Percentiles rank a stretch among this genome's conserved stretches.
Evolutionary conservation across 2,329 filamentous ascomycete species (phyloP).

Genomic region (Aspergillus aculeatinus): DNA sequence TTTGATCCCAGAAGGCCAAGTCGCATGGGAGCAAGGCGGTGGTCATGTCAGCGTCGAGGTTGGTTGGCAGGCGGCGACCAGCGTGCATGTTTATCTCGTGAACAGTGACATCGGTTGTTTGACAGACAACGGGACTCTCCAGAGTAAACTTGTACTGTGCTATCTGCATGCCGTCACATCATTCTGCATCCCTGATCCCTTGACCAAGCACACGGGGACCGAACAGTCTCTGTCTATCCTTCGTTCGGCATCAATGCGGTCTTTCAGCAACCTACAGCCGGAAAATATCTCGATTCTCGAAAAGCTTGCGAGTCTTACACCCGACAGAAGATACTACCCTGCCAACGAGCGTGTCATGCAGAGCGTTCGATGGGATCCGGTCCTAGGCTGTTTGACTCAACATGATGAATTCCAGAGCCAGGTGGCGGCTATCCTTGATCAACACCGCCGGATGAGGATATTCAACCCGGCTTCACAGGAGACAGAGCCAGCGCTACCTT

Average conservation of each 20-base stretch:
- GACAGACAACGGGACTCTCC: constrained; percentile 50
- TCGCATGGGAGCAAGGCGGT: constrained; percentile 13
- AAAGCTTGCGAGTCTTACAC: constrained; percentile 45
- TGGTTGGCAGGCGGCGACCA: constrained; percentile 15
- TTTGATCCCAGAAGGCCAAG: constrained; percentile 41
- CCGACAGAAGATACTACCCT: constrained; percentile 47
- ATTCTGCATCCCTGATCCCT: constrained; percentile 32
- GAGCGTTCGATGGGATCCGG: constrained; percentile 43
- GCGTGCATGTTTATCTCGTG: constrained; percentile 49
- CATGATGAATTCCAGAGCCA: constrained; percentile 43
- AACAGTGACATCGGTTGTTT: constrained; percentile 53
- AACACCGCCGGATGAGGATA: constrained; percentile 29
- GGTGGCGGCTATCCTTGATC: constrained; percentile 39
- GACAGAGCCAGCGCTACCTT: constrained; percentile 2
- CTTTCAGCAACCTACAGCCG: constrained; percentile 44
- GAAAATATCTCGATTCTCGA: constrained; percentile 39
- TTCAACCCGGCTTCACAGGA: constrained; percentile 28
- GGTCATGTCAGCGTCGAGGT: constrained; percentile 43
- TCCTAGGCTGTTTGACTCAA: constrained; percentile 47
- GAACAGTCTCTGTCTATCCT: constrained; percentile 31
- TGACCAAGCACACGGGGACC: constrained; percentile 34
- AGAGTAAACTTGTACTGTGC: constrained; percentile 52
- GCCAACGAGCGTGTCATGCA: constrained; percentile 47
- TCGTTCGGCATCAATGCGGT: constrained; percentile 50
- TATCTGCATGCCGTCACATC: constrained; percentile 42